These are phyloP conservation scores for Crithidia sp. DNA, from an alignment of 208 protist species.

Conservation along the genomic window DNA sequence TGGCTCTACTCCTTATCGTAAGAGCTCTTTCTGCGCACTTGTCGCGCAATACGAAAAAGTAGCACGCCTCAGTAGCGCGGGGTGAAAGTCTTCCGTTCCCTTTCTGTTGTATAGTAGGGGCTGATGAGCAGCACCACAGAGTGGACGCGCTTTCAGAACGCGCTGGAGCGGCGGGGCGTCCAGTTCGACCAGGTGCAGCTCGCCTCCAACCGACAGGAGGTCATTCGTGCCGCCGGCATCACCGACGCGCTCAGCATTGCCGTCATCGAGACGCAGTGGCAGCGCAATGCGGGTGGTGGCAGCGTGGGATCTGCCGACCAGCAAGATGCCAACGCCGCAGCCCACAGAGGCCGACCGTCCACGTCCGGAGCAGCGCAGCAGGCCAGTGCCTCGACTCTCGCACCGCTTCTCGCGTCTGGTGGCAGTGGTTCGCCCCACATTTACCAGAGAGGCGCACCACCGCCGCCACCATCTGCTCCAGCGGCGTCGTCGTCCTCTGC, in stretches of 20 bases:
- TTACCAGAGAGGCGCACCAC: background rate
- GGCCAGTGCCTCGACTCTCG: slow-evolving; percentile 3
- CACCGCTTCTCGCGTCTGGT: slow-evolving; percentile 15
- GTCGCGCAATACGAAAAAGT: too few relatives aligned
- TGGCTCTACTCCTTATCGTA: too few relatives aligned
- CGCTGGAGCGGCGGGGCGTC: slow-evolving; percentile 67
- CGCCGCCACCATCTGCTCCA: background rate
- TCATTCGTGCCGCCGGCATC: slow-evolving; percentile 76
- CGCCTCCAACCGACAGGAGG: slow-evolving; percentile 65
- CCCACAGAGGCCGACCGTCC: background rate
- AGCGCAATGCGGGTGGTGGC: slow-evolving; percentile 17
- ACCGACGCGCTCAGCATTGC: slow-evolving; percentile 79
- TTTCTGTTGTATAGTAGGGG: background rate
- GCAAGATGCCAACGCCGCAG: background rate
- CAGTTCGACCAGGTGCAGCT: slow-evolving; percentile 79
- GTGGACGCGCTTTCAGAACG: slow-evolving; percentile 71
- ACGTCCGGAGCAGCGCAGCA: background rate
- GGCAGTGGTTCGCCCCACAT: background rate
- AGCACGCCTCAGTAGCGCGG: too few relatives aligned
- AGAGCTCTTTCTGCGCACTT: too few relatives aligned
- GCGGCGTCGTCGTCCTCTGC: background rate
- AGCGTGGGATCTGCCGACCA: background rate
- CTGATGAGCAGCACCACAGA: slow-evolving; percentile 28
- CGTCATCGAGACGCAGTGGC: slow-evolving; percentile 87
- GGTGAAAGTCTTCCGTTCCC: too few relatives aligned